A percentile compares a stretch with the other conserved stretches of the same genome.
Conservation (phyloP, 306 rosid species). For the Trifolium dubium region DNA sequence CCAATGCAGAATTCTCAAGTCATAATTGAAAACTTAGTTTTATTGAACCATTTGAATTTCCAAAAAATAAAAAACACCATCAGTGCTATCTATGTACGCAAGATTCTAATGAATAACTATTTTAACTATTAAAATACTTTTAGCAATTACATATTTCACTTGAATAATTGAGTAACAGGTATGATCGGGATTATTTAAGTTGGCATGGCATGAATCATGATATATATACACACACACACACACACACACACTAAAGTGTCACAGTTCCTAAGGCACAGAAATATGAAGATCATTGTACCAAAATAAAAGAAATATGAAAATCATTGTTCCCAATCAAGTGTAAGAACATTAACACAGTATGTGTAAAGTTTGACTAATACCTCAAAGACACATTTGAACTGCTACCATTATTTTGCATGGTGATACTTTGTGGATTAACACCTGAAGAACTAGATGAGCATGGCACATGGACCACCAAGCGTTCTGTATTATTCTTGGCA, state of each 20-base stretch:
- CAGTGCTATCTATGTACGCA: conserved; percentile 10
- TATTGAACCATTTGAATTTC: not conserved
- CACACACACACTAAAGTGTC: not conserved
- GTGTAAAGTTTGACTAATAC: conserved; percentile 45
- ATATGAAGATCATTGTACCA: conserved; percentile 8
- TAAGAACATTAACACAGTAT: not conserved
- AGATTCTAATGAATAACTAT: conserved; percentile 25
- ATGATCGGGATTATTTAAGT: not conserved
- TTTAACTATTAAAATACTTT: conserved; percentile 2
- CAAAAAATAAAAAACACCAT: not conserved
- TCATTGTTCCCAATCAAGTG: conserved; percentile 3
- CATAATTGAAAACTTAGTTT: conserved; percentile 5
- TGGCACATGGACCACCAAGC: conserved; percentile 42
- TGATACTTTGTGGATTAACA: conserved; percentile 43
- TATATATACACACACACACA: too few relatives aligned
- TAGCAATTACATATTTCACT: conserved; percentile 20
- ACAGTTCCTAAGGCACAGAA: conserved; percentile 30
- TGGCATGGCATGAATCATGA: too few relatives aligned
- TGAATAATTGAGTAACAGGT: conserved; percentile 2
- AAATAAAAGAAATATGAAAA: conserved; percentile 14
- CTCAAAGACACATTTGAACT: conserved; percentile 64
- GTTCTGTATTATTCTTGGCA: conserved; percentile 37
- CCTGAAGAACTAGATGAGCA: conserved; percentile 52
- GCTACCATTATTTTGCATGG: conserved; percentile 44
- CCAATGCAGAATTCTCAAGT: not conserved